Evolutionary conservation across 192 early-diverging fungal genomes (phyloP).

Genomic region (Gorgonomyces haynaldii): DNA sequence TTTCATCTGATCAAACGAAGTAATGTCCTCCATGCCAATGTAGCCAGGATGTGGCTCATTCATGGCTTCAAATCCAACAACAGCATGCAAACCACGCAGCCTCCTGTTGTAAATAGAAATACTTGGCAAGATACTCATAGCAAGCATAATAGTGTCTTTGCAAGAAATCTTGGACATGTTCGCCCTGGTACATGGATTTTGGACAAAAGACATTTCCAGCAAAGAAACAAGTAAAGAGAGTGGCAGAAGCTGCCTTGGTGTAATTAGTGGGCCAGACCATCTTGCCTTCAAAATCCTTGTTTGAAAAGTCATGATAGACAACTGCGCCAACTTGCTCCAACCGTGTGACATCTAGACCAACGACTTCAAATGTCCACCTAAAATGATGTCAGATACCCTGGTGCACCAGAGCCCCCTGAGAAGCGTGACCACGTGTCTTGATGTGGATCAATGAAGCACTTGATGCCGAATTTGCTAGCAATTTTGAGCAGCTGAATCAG

Average conservation of each 20-base stretch:
- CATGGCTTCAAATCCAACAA: constrained; percentile 73
- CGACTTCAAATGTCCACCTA: constrained; percentile 74
- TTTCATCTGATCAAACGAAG: constrained; percentile 48
- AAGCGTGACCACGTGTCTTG: constrained; percentile 66
- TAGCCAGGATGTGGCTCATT: constrained; percentile 68
- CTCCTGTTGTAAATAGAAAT: constrained; percentile 32
- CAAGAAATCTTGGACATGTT: constrained; percentile 52
- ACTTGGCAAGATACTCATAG: constrained; percentile 59
- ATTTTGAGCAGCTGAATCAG: constrained; percentile 49
- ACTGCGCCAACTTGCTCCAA: constrained; percentile 71
- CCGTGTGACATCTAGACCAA: constrained; percentile 56
- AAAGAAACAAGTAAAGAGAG: constrained; percentile 80
- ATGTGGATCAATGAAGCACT: constrained; percentile 81
- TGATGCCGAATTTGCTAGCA: constrained; percentile 63
- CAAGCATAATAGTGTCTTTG: constrained; percentile 55
- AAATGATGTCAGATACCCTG: constrained; percentile 24
- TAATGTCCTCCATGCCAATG: constrained; percentile 51
- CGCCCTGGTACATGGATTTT: constrained; percentile 48
- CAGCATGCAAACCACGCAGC: constrained; percentile 45
- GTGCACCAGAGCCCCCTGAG: constrained; percentile 73
- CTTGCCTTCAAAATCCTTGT: constrained; percentile 15
- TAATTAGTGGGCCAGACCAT: constrained; percentile 85
- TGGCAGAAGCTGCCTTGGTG: constrained; percentile 65
- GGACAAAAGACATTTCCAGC: constrained; percentile 65
- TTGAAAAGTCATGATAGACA: constrained; percentile 60